Conservation (phyloP, 257 asterid genomes). For the Perilla frutescens region DNA sequence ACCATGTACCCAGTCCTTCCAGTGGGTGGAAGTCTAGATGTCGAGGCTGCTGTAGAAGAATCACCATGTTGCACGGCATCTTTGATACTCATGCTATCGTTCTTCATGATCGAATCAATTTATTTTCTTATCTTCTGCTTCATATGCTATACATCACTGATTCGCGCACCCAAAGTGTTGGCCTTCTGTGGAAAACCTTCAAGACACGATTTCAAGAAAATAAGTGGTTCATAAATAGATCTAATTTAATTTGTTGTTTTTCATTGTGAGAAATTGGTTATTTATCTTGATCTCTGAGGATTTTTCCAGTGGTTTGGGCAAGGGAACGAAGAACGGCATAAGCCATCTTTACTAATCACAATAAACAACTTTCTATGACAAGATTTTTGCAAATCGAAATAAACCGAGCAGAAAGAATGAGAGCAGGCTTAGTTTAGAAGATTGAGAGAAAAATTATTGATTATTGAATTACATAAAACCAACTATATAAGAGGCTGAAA, state of each 20-base stretch:
- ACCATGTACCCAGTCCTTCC: background rate
- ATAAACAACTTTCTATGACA: too few species aligned
- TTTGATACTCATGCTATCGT: background rate
- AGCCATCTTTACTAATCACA: too few species aligned
- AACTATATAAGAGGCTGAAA: too few species aligned
- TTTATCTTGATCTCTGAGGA: background rate
- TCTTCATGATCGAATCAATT: conserved; percentile 19
- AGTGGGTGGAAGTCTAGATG: background rate
- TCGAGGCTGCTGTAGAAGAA: background rate
- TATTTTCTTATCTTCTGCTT: conserved; percentile 10
- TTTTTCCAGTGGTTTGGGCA: background rate
- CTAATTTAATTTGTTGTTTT: background rate
- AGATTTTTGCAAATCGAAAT: too few species aligned
- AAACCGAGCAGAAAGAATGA: background rate
- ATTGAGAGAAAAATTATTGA: background rate
- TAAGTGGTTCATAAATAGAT: background rate
- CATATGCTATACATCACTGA: conserved; percentile 20
- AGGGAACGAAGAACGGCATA: conserved; percentile 10
- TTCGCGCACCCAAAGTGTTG: background rate
- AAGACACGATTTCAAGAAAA: conserved; percentile 23
- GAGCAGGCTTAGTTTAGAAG: background rate
- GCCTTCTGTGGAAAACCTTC: conserved; percentile 28
- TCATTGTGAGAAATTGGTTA: background rate
- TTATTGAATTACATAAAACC: too few species aligned
- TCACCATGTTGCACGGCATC: background rate